Conservation (phyloP, 768 basidiomycete species). For the Suillus brevipes region DNA sequence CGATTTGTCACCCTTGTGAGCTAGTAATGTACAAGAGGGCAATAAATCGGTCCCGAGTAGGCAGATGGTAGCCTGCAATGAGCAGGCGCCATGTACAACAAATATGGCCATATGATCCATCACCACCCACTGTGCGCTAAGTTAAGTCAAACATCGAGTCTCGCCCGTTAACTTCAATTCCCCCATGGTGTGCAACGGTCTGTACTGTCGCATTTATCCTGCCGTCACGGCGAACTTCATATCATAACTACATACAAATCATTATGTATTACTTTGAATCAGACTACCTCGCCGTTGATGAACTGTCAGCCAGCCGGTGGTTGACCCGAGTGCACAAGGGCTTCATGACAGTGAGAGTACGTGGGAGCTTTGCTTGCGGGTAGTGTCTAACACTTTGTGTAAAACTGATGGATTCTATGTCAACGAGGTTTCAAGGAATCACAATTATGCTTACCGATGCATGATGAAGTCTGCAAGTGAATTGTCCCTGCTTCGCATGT, state of each 20-base stretch:
- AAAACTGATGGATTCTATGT: conserved; percentile 1
- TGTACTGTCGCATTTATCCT: no score
- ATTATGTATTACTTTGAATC: background rate
- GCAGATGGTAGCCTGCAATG: no score
- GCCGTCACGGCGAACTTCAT: background rate
- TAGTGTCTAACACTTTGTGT: background rate
- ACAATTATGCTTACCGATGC: background rate
- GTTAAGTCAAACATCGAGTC: no score
- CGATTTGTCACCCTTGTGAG: no score
- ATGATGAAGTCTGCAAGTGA: conserved; percentile 13
- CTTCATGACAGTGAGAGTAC: background rate
- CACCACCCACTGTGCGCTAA: no score
- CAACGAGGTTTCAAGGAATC: background rate
- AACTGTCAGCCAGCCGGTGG: background rate
- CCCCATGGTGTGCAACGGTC: no score
- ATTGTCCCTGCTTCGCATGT: conserved; percentile 9
- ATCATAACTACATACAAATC: background rate
- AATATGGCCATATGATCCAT: no score
- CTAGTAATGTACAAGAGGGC: no score
- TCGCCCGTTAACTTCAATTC: no score
- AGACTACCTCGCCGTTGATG: background rate
- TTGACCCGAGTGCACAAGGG: background rate
- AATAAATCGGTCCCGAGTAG: no score
- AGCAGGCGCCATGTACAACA: no score
- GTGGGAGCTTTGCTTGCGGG: background rate